These are phyloP conservation scores for Rhodosporidiobolus sp. DNA, from an alignment of 768 basidiomycete species.

Conservation along the genomic window DNA sequence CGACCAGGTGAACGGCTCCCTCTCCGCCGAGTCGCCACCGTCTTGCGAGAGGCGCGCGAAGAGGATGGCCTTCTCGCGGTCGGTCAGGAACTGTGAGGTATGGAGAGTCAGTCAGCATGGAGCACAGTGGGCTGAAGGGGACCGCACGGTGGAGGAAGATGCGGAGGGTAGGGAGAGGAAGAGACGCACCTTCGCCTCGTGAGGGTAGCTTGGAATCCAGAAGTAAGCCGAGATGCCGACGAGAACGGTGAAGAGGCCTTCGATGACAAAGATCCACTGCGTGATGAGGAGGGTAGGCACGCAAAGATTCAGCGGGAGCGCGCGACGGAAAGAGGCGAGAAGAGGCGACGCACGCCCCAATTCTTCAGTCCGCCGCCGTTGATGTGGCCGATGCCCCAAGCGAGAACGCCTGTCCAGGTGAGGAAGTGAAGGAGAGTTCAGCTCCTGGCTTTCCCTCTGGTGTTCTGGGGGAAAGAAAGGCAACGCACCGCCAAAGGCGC, in stretches of 20 bases:
- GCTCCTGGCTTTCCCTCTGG: too few relatives aligned
- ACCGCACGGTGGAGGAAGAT: background rate
- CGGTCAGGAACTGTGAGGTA: slow-evolving; percentile 56
- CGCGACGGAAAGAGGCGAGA: background rate
- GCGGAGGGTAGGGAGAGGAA: background rate
- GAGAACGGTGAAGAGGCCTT: slow-evolving; percentile 56
- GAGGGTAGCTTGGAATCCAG: slow-evolving; percentile 61
- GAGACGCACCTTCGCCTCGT: slow-evolving; percentile 53
- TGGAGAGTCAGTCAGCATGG: too few relatives aligned
- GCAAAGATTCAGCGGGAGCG: too few relatives aligned
- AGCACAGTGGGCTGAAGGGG: too few relatives aligned
- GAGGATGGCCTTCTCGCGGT: slow-evolving; percentile 56
- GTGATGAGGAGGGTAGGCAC: background rate
- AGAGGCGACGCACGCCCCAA: slow-evolving; percentile 45
- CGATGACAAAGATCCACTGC: slow-evolving; percentile 9
- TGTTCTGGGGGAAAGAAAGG: too few relatives aligned
- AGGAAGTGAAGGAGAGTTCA: too few relatives aligned
- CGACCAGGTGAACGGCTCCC: slow-evolving; percentile 60
- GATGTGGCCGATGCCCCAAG: slow-evolving; percentile 41
- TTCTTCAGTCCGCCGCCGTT: slow-evolving; percentile 40
- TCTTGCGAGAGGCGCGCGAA: slow-evolving; percentile 53
- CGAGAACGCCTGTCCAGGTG: too few relatives aligned
- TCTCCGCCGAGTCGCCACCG: slow-evolving; percentile 59
- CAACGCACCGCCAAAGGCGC: slow-evolving; percentile 25
- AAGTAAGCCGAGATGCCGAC: slow-evolving; percentile 51